These are phyloP conservation scores for Boletellus sp. DNA, from an alignment of 768 basidiomycete genomes.

Conservation along the genomic window DNA sequence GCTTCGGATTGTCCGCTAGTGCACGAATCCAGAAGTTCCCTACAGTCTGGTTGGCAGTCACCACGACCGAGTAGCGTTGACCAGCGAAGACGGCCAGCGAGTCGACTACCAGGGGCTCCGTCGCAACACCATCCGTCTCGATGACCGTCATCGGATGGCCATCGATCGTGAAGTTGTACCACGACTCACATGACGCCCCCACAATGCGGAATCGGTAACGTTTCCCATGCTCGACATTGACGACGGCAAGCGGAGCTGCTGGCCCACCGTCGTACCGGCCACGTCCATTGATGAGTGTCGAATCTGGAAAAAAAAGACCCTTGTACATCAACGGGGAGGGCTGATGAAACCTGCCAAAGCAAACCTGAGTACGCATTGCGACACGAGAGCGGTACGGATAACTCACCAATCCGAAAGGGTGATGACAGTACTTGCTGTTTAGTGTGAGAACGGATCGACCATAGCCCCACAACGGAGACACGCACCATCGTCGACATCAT, in stretches of 20 bases:
- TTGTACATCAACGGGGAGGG: slow-evolving; percentile 11
- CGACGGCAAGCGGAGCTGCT: slow-evolving; percentile 26
- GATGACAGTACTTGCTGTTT: slow-evolving; percentile 38
- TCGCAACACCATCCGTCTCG: slow-evolving; percentile 40
- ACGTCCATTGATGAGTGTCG: slow-evolving; percentile 39
- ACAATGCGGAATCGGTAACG: slow-evolving; percentile 40
- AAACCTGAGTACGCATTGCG: slow-evolving; percentile 27
- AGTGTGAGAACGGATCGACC: neutral
- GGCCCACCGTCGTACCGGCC: slow-evolving; percentile 32
- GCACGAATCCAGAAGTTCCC: slow-evolving; percentile 40
- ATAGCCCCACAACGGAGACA: neutral
- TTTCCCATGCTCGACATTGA: slow-evolving; percentile 31
- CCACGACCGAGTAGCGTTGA: slow-evolving; percentile 47
- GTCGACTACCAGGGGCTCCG: slow-evolving; percentile 37
- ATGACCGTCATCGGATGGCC: slow-evolving; percentile 33
- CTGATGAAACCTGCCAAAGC: slow-evolving; percentile 14
- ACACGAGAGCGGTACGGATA: neutral
- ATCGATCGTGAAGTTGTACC: slow-evolving; percentile 28
- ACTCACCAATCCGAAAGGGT: slow-evolving; percentile 34
- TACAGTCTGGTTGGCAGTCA: slow-evolving; percentile 37
- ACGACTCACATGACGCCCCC: slow-evolving; percentile 33
- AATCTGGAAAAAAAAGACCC: slow-evolving; percentile 14
- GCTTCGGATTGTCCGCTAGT: slow-evolving; percentile 14
- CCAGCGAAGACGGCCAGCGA: slow-evolving; percentile 33
- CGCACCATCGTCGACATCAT: slow-evolving; percentile 43